Evolutionary conservation across 495 filamentous ascomycete genomes (phyloP).

Genomic region (Cairneyella variabilis): DNA sequence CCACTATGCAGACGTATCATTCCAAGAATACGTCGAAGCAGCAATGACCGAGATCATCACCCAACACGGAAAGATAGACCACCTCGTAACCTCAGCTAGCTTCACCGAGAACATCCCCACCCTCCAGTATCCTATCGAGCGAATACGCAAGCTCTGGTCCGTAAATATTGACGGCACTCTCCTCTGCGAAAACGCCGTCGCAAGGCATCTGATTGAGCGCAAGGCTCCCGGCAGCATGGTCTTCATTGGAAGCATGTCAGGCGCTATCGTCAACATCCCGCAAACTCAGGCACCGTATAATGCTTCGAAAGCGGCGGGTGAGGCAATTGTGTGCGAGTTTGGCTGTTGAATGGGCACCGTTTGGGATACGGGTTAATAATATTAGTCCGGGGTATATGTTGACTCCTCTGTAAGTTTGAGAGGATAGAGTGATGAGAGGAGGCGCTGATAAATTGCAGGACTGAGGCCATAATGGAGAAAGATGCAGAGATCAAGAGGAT

Average conservation of each 20-base stretch:
- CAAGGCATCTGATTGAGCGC: conserved; percentile 80
- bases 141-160: conserved; percentile 83
- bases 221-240: conserved; percentile 76
- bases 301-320: conserved; percentile 80
- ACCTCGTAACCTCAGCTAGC: conserved; percentile 87
- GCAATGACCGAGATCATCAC: conserved; percentile 62
- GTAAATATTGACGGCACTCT: conserved; percentile 96
- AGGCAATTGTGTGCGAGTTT: conserved; percentile 80
- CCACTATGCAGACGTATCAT: conserved; percentile 80
- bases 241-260: conserved; percentile 92
- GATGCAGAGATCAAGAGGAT: conserved; percentile 80
- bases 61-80: conserved; percentile 75
- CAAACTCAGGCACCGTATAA: conserved; percentile 91
- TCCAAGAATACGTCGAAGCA: conserved; percentile 64
- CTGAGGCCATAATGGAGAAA: conserved; percentile 85
- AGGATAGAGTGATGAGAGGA: conserved; percentile 1
- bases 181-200: conserved; percentile 75
- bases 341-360: conserved; percentile 75
- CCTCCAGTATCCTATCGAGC: conserved; percentile 76
- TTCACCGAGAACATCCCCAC: conserved; percentile 93
- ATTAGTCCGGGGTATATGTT: conserved; percentile 81
- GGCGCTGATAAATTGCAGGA: conserved; percentile 43
- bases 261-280: conserved; percentile 84
- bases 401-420: conserved; percentile 72
- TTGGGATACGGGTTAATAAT: conserved; percentile 73